Evolutionary conservation across 306 rosid genomes (phyloP).

Genomic region (barrel medic (Medicago truncatula)): DNA sequence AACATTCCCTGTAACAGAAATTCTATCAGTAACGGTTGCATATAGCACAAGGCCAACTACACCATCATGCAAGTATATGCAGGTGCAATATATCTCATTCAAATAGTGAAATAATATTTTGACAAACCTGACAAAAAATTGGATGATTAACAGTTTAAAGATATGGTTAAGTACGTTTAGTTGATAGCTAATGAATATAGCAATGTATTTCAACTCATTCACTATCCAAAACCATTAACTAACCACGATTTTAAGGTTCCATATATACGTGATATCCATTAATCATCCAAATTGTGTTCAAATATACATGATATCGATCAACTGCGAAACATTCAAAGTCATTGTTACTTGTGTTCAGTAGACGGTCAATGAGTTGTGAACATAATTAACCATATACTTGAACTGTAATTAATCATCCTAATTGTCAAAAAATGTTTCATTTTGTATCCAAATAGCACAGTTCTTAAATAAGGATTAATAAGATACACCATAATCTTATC

Average conservation of each 20-base stretch:
- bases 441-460: neutral
- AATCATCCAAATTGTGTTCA: too few relatives aligned
- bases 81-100: neutral
- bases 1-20: constrained; percentile 70
- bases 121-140: too few relatives aligned
- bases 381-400: too few relatives aligned
- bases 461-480: neutral
- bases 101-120: neutral
- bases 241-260: neutral
- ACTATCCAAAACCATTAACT: neutral
- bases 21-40: constrained; percentile 26
- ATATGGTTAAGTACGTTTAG: too few relatives aligned
- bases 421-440: neutral
- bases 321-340: neutral
- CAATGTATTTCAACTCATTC: neutral
- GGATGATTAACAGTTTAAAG: too few relatives aligned
- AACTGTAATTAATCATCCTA: neutral
- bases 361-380: neutral
- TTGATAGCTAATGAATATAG: too few relatives aligned
- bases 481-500: neutral
- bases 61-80: constrained; percentile 11
- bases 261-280: neutral
- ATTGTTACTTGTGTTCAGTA: neutral
- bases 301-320: neutral
- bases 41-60: neutral